These are phyloP conservation scores for Trichoderma sp. DNA, from an alignment of 2,329 filamentous ascomycete genomes.

Conservation along the genomic window DNA sequence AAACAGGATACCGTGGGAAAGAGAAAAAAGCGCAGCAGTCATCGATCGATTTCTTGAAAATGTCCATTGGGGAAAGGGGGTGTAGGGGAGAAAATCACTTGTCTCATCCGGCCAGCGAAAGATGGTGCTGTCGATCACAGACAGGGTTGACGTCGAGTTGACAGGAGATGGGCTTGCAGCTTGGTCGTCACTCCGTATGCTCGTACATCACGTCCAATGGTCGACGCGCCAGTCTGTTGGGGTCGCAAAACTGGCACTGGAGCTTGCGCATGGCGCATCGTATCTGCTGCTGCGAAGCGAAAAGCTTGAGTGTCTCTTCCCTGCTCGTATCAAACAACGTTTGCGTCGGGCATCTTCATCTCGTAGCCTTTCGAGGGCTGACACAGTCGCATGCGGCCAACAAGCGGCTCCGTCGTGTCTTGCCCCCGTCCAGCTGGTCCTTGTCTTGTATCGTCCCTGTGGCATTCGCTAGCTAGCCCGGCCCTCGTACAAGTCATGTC, in stretches of 20 bases:
- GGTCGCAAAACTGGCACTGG: background rate
- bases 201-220: background rate
- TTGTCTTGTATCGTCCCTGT: background rate
- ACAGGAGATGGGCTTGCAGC: background rate
- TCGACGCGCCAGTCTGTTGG: background rate
- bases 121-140: slow-evolving; percentile 16
- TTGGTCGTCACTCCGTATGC: background rate
- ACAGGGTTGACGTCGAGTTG: background rate
- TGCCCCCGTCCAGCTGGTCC: background rate
- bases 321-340: background rate
- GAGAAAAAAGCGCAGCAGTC: background rate
- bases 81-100: background rate
- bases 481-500: background rate
- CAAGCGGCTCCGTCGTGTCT: background rate
- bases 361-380: background rate
- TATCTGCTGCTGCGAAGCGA: background rate
- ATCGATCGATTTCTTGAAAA: background rate
- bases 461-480: background rate
- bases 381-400: slow-evolving; percentile 3
- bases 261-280: background rate
- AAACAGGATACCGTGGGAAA: background rate
- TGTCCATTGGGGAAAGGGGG: background rate
- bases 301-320: background rate
- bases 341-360: background rate
- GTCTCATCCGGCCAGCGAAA: background rate